Evolutionary conservation across 345 rosid genomes (phyloP), one percentile per base, ranked within the genome.

Genomic region (Linum lewisii): DNA sequence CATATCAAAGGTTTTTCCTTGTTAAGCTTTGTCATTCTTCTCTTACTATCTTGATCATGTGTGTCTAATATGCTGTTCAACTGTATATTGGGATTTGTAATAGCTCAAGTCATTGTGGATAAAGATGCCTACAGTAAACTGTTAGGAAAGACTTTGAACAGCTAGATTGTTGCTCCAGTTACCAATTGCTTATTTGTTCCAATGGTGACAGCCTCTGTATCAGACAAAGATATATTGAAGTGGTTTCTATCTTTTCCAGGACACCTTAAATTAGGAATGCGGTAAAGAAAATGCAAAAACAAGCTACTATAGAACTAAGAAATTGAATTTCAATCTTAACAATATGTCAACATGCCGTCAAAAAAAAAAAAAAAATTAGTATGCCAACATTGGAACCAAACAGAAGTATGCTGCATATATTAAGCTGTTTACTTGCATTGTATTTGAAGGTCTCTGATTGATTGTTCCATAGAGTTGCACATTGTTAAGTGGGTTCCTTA

Each of bases 1-100:
- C 54, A 65, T 85, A 59, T 73, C 85, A 55, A 89, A 93, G 97
- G 99, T 93, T 58, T 29, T 62, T 77, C 66, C 60, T 66, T 60
- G 21, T 38, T 58, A 15, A 42, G 21, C 15, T 53, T 52, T 16
- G 37, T 37, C 51, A 34, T 38, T 60, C 52, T 19, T 42, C 15
- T 42, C 47, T 34, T 11, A 42, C 47, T 42, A 42, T 42, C 47
- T 42, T 16, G 15, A 42, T 42, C 47, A 42, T 42, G 16, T 42
- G 47, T 42, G 15, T 11, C 47, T 42, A 42, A 42, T 3, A 14
- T 4, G 47, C 18, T 42, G 2, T 11, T 42, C 2, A 3, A 42
- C 47, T 42, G 15, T 11, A 42, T 42, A 42, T 42, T 42, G 9
- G 47, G 47, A 42, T 7, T 11, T 42, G 13, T 42, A 11, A 42